Evolutionary conservation across 257 asterid genomes (phyloP).

Genomic region (Voacanga thouarsii): DNA sequence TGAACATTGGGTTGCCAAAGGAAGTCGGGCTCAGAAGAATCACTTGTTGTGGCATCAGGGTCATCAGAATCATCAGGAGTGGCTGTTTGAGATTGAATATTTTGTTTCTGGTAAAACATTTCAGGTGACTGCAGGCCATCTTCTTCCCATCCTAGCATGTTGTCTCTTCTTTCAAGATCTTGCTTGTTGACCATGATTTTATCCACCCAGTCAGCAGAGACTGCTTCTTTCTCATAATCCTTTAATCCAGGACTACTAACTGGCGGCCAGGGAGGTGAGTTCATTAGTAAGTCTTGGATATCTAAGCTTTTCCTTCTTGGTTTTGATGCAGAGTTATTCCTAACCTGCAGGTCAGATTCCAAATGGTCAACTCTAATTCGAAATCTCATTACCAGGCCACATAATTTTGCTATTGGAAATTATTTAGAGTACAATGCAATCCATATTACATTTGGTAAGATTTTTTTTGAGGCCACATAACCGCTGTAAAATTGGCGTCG

Average conservation of each 20-base stretch:
- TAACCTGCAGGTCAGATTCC: conserved; percentile 32
- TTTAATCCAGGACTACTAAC: conserved; percentile 29
- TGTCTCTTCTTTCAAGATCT: conserved; percentile 26
- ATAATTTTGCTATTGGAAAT: not conserved
- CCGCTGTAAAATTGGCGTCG: not conserved
- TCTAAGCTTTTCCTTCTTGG: conserved; percentile 65
- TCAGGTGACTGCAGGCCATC: conserved; percentile 26
- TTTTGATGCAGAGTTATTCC: conserved; percentile 29
- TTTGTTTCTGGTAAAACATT: conserved; percentile 29
- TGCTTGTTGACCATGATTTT: conserved; percentile 46
- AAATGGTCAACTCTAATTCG: conserved; percentile 8
- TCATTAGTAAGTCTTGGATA: conserved; percentile 36
- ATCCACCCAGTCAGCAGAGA: conserved; percentile 51
- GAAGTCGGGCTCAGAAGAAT: conserved; percentile 65
- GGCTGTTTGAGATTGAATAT: conserved; percentile 16
- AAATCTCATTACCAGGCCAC: not conserved
- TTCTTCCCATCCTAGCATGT: conserved; percentile 25
- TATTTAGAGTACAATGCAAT: not conserved
- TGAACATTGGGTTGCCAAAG: conserved; percentile 36
- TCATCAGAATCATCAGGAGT: conserved; percentile 44
- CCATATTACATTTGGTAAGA: not conserved
- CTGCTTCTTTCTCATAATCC: conserved; percentile 41
- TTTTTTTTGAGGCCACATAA: not conserved
- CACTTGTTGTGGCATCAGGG: conserved; percentile 59
- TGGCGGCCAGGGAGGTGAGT: conserved; percentile 51